Base-by-base conservation (phyloP, 768 basidiomycete species). In the Astraeus odoratus region DNA sequence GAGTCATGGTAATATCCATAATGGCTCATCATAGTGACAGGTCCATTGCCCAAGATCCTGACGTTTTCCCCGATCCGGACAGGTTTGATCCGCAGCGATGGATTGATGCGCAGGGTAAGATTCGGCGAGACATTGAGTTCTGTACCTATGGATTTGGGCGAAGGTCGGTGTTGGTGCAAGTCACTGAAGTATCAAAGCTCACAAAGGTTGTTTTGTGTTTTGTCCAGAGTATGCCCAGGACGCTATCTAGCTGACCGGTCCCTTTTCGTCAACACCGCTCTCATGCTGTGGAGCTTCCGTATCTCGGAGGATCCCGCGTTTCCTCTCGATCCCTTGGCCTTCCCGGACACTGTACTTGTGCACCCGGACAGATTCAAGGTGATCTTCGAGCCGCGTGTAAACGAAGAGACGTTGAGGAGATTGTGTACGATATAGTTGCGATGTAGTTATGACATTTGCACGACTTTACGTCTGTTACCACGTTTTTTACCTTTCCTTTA, bases 251-350 rank as follows among this genome's bases (percentile, higher is more conserved):
- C 60, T 8, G 55, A 68, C 12, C 47, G 57, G 10, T 83, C 82
- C 1, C 55, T 83, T 0, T 81, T 79, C 57, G 65, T 84, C 38
- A 83, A 78, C 51, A 75, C 79, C 0, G 77, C 80, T 0, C 64
- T 81, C 15, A 58, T 78, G 8, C 68, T 81, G 8, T 83, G 81
- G 79, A 74, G 80, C 0, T 84, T 83, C 65, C 68, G 60, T 0
- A 60, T 85, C 24, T 65, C 59, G 4, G 54, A 72, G 24, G 75
- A 80, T 46, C 69, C 74, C 0, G 51, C 57, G 2, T 57, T 64
- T 3, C 78, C 78, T 0, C 81, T 86, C 43, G 77, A 86, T 56
- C 69, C 73, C 5, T 60, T 75, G 26, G 78, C 71, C 0, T 81
- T 85, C 56, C 76, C 76, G 0, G 76, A 80, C n/a, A 18, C 35